Conservation (phyloP, 805 yeast genomes). For the Candida taoyuanica region DNA sequence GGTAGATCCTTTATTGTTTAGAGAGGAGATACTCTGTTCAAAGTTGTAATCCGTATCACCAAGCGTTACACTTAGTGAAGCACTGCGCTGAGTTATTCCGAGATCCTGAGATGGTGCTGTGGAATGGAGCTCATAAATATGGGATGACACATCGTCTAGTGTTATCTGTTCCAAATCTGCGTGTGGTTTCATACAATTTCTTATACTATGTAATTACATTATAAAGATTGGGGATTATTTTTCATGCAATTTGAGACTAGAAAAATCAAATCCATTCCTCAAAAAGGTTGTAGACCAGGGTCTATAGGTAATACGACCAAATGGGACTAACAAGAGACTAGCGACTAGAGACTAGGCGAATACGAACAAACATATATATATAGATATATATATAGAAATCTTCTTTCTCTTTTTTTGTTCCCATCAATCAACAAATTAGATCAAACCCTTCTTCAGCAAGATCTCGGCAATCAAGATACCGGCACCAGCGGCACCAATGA, state of each 20-base stretch:
- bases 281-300: no score
- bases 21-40: conserved; percentile 31
- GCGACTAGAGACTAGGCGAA: no score
- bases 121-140: conserved; percentile 20
- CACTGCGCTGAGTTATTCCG: conserved; percentile 24
- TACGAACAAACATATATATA: no score
- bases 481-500: conserved; percentile 98
- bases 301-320: no score
- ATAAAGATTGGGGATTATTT: background rate
- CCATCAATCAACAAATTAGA: no score
- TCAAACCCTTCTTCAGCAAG: conserved; percentile 66
- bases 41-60: conserved; percentile 19
- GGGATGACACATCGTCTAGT: conserved; percentile 13
- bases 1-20: conserved; percentile 34
- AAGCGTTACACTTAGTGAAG: conserved; percentile 22
- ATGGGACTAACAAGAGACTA: no score
- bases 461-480: conserved; percentile 95
- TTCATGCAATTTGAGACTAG: no score
- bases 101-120: conserved; percentile 15
- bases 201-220: background rate
- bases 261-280: no score
- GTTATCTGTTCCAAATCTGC: conserved; percentile 14
- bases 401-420: no score
- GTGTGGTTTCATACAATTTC: background rate
- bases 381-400: no score